Base-by-base conservation (phyloP, 345 rosid genomes). In the Rhodamnia rubescens region DNA sequence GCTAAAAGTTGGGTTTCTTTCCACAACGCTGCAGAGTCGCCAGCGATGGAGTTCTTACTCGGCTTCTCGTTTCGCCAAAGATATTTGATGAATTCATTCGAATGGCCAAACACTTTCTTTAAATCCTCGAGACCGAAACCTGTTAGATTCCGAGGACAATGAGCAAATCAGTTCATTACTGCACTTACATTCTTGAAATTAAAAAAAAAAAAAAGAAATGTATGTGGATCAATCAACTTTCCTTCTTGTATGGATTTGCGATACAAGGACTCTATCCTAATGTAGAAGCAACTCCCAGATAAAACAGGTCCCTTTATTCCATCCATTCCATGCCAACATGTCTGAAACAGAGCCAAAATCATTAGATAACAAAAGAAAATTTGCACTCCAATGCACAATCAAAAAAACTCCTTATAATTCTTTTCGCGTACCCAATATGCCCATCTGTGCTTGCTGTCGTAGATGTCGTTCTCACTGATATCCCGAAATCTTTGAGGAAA, bases 401-500 rank as follows among this genome's bases (percentile, higher is more conserved):
- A 10, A 32, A 64, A 69, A 69, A 32, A 14, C 24, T 32, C 11
- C 78, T 32, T 8, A 8, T 18, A 12, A 69, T 69, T 69, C 14
- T 12, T 61, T 44, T 82, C 24, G 7, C 21, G 83, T 88, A 92
- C 93, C 93, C 27, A 81, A 32, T 86, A 92, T 29, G 0, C 0
- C 1, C 2, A 5, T 84, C 93, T 87, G 11, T 91, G 1, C 82
- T 88, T 83, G 69, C 90, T 50, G 21, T 90, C 93, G 36, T 92
- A 92, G 15, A 92, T 92, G 83, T 93, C 94, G 26, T 88, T 83
- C 22, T 83, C 32, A 81, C 90, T 87, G 51, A 91, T 80, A 29
- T 84, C 85, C 29, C 81, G 75, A 52, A 92, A 93, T 29, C 26
- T 87, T 53, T 90, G 93, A 56, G 95, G 92, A 84, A 91, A 91